Evolutionary conservation across 805 yeast species (phyloP).

Genomic region (Cyberlindnera galapagoensis): DNA sequence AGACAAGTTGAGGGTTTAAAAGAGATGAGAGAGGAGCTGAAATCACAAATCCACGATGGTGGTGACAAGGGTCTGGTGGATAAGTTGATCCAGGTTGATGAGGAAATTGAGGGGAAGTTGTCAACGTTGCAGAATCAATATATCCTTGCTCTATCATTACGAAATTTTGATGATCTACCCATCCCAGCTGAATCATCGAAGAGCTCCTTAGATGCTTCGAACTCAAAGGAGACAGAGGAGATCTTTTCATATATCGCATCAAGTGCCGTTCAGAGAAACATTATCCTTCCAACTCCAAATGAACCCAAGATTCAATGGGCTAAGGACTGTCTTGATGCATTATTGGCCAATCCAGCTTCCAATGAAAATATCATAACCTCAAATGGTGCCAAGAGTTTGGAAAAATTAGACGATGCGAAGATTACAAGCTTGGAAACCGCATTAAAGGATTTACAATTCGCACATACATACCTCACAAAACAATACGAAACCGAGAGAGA

Average conservation of each 20-base stretch:
- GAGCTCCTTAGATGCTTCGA: too few relatives aligned
- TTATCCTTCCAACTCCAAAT: conserved; percentile 17
- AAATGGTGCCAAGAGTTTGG: conserved; percentile 6
- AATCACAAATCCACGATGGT: conserved; percentile 11
- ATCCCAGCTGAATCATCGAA: too few relatives aligned
- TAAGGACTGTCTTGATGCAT: conserved; percentile 19
- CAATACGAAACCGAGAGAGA: conserved; percentile 63
- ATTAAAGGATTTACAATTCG: conserved; percentile 60
- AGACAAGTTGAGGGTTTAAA: conserved; percentile 6
- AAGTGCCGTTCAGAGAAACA: conserved; percentile 20
- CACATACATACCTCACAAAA: conserved; percentile 61
- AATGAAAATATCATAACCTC: background rate
- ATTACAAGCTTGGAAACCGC: conserved; percentile 43
- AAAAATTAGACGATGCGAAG: too few relatives aligned
- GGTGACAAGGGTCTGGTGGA: background rate
- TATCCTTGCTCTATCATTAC: conserved; percentile 14
- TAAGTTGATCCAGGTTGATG: conserved; percentile 4
- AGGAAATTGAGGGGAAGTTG: conserved; percentile 7
- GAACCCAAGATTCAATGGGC: conserved; percentile 19
- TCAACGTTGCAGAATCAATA: conserved; percentile 13
- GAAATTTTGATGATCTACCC: conserved; percentile 19
- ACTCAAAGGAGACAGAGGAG: conserved; percentile 14
- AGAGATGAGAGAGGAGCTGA: conserved; percentile 13
- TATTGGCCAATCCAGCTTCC: conserved; percentile 2
- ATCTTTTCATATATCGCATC: conserved; percentile 22